Conservation (phyloP, 495 filamentous ascomycete species). For the Darksidea phi region DNA sequence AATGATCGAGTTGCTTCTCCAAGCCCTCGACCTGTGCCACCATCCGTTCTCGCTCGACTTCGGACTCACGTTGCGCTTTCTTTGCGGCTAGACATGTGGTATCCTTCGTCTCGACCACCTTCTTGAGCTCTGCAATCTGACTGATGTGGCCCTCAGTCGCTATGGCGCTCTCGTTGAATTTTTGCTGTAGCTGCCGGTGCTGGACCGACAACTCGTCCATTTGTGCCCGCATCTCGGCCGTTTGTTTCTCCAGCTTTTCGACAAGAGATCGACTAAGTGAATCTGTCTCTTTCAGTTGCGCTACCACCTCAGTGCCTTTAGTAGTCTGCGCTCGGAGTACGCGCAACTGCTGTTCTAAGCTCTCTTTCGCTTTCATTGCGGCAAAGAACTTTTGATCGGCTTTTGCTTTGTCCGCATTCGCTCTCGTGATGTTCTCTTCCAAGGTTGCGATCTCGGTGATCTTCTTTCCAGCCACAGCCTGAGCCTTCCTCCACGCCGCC, state of each 20-base stretch:
- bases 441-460: conserved; percentile 68
- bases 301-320: conserved; percentile 90
- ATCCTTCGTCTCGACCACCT: conserved; percentile 72
- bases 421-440: conserved; percentile 74
- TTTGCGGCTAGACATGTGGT: conserved; percentile 52
- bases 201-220: conserved; percentile 65
- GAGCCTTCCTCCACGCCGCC: conserved; percentile 80
- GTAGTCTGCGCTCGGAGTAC: conserved; percentile 74
- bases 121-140: conserved; percentile 74
- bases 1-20: conserved; percentile 74
- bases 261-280: conserved; percentile 57
- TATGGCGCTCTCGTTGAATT: conserved; percentile 64
- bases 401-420: conserved; percentile 86
- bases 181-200: conserved; percentile 68
- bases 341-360: conserved; percentile 71
- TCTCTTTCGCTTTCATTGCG: conserved; percentile 89
- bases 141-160: conserved; percentile 68
- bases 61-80: conserved; percentile 64
- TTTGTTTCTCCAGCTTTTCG: conserved; percentile 86
- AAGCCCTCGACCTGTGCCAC: conserved; percentile 69
- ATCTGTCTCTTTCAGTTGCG: conserved; percentile 88
- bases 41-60: conserved; percentile 70
- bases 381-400: conserved; percentile 97
- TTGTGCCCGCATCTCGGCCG: conserved; percentile 74
- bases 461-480: conserved; percentile 79